A percentile compares a stretch with the other conserved stretches of the same genome.
These are phyloP conservation scores for Musa troglodytarum DNA, from an alignment of 176 grass and related monocot species.

Conservation along the genomic window DNA sequence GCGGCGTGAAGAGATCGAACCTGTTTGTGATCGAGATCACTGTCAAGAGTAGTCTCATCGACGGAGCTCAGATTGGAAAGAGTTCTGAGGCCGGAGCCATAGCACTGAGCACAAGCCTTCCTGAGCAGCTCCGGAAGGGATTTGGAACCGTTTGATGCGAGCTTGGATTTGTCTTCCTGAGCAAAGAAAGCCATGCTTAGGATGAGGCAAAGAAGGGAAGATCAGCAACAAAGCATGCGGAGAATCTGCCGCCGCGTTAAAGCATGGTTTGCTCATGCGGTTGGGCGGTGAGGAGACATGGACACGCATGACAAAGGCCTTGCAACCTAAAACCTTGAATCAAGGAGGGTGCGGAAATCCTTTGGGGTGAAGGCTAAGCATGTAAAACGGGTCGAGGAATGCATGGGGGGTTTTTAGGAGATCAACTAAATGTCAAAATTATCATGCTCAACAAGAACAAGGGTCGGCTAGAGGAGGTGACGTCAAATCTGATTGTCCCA, in stretches of 20 bases:
- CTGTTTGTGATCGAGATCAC: constrained; percentile 39
- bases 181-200: constrained; percentile 48
- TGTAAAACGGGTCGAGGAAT: background rate
- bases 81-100: constrained; percentile 52
- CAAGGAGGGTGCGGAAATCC: background rate
- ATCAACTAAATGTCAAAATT: no score
- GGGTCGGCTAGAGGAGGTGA: no score
- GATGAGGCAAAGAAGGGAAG: constrained; percentile 30
- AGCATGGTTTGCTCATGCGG: background rate
- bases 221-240: constrained; percentile 13
- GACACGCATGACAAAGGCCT: constrained; percentile 69
- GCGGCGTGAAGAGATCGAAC: constrained; percentile 1
- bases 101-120: constrained; percentile 51
- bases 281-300: constrained; percentile 30
- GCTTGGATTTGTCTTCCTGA: constrained; percentile 34
- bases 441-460: no score
- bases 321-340: constrained; percentile 25
- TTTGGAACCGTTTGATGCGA: constrained; percentile 31
- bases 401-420: background rate
- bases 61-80: constrained; percentile 52
- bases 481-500: no score
- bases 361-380: constrained; percentile 7
- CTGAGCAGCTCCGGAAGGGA: constrained; percentile 53
- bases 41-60: constrained; percentile 20
- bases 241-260: background rate